Evolutionary conservation across 306 rosid species (phyloP).

Genomic region (Gastrolobium bilobum): DNA sequence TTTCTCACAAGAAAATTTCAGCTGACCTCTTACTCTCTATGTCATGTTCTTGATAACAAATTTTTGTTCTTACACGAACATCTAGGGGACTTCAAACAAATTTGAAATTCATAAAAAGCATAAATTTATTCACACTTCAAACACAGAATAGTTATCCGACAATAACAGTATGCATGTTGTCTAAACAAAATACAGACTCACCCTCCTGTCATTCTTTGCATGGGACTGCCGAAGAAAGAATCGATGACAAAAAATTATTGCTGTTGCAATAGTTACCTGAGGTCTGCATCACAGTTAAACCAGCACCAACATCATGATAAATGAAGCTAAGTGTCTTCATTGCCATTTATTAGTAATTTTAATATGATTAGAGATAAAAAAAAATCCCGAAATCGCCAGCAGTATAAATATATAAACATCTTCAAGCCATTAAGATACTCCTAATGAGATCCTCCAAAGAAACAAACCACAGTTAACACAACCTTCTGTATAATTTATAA

Average conservation of each 20-base stretch:
- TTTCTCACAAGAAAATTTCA: too few species aligned
- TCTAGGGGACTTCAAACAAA: too few species aligned
- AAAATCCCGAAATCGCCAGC: slow-evolving; percentile 3
- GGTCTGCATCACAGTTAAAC: slow-evolving; percentile 74
- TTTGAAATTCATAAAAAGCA: slow-evolving; percentile 2
- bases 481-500: neutral
- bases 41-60: too few species aligned
- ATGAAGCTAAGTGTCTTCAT: slow-evolving; percentile 8
- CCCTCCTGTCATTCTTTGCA: slow-evolving; percentile 98
- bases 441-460: slow-evolving; percentile 7
- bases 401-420: slow-evolving; percentile 31
- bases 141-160: neutral
- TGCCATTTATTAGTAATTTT: slow-evolving; percentile 5
- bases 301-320: slow-evolving; percentile 25
- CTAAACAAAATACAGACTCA: slow-evolving; percentile 56
- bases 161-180: slow-evolving; percentile 27
- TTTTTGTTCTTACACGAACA: too few species aligned
- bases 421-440: slow-evolving; percentile 33
- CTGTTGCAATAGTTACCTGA: slow-evolving; percentile 98
- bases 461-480: slow-evolving; percentile 34
- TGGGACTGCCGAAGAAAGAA: slow-evolving; percentile 97
- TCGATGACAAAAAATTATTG: slow-evolving; percentile 95
- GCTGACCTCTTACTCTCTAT: too few species aligned
- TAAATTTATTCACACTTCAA: neutral
- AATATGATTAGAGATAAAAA: slow-evolving; percentile 13